These are phyloP conservation scores for Amanita polypyramis DNA, from an alignment of 768 basidiomycete genomes.

Conservation along the genomic window DNA sequence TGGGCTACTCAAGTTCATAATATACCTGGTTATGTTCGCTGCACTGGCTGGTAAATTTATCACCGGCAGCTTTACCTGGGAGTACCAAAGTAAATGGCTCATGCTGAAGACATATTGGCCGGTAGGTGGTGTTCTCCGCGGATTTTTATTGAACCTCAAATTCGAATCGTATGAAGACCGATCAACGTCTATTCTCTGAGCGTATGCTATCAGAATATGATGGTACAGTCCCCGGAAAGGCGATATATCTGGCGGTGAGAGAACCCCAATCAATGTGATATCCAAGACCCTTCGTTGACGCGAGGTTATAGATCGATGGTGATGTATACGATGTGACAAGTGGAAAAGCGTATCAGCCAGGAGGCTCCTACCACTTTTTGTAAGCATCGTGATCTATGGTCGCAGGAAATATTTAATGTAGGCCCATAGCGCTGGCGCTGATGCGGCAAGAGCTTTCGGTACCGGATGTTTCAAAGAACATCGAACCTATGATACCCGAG, in stretches of 20 bases:
- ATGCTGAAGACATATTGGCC: constrained; percentile 55
- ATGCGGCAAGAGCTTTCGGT: constrained; percentile 87
- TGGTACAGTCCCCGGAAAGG: constrained; percentile 51
- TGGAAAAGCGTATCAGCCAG: constrained; percentile 75
- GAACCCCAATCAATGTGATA: constrained; percentile 7
- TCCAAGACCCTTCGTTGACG: constrained; percentile 9
- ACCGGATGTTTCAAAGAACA: constrained; percentile 92
- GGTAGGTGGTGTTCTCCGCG: constrained; percentile 23
- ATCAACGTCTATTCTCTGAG: constrained; percentile 70
- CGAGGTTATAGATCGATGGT: constrained; percentile 61
- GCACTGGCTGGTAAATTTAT: constrained; percentile 71
- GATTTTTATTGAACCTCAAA: not conserved
- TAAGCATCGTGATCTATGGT: constrained; percentile 21
- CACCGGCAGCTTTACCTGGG: constrained; percentile 83
- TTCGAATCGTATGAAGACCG: constrained; percentile 24
- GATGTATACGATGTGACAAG: constrained; percentile 90
- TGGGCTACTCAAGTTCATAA: constrained; percentile 59
- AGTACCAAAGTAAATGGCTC: constrained; percentile 57
- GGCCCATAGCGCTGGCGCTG: constrained; percentile 55
- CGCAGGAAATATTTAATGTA: constrained; percentile 14
- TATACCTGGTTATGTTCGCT: constrained; percentile 42
- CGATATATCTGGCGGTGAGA: constrained; percentile 78
- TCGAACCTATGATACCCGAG: constrained; percentile 85
- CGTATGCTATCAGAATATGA: constrained; percentile 53
- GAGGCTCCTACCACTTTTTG: constrained; percentile 75